These are phyloP conservation scores for Microthlaspi erraticum DNA, from an alignment of 345 rosid genomes.

Conservation along the genomic window DNA sequence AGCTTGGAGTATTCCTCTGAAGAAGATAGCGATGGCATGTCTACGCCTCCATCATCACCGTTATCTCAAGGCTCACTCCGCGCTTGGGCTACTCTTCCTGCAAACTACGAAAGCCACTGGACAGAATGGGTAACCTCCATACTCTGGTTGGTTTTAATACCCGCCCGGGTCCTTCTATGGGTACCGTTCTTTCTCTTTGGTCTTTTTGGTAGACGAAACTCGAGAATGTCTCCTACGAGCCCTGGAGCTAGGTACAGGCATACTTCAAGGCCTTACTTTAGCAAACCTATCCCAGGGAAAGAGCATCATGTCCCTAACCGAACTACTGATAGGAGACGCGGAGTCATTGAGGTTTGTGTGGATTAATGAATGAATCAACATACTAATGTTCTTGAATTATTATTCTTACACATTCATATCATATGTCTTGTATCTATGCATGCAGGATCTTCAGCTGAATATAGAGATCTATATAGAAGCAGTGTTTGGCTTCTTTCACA, in stretches of 20 bases:
- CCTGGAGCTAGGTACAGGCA: conserved; percentile 50
- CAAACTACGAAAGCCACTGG: conserved; percentile 49
- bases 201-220: conserved; percentile 44
- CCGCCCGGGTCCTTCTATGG: conserved; percentile 61
- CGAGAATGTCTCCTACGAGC: conserved; percentile 42
- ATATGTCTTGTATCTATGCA: conserved; percentile 35
- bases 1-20: conserved; percentile 71
- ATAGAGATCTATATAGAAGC: conserved; percentile 80
- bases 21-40: conserved; percentile 71
- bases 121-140: conserved; percentile 59
- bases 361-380: background rate
- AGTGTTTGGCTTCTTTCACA: conserved; percentile 75
- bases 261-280: conserved; percentile 46
- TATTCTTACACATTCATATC: conserved; percentile 7
- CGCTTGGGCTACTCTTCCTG: conserved; percentile 58
- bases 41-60: conserved; percentile 68
- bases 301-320: conserved; percentile 70
- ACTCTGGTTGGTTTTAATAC: conserved; percentile 69
- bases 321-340: conserved; percentile 87
- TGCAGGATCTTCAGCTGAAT: conserved; percentile 91
- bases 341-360: conserved; percentile 84
- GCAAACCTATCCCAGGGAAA: conserved; percentile 51
- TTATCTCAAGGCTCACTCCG: conserved; percentile 63
- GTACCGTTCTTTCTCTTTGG: conserved; percentile 49
- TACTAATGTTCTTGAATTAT: background rate